Conservation (phyloP, 805 yeast species). For the Lachancea meyersii region DNA sequence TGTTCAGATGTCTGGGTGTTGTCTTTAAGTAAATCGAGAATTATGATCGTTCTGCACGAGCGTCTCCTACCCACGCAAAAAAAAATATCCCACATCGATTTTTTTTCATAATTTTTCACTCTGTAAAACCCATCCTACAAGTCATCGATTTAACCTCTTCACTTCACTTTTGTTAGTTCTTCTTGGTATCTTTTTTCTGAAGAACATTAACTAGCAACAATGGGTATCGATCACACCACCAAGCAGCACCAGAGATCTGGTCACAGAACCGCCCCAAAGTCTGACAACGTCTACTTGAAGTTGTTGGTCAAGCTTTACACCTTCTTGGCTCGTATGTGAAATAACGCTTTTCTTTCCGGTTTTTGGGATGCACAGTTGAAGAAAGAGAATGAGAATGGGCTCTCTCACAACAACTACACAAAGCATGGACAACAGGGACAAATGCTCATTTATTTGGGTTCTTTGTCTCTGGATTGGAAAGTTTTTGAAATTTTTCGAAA, state of each 20-base stretch:
- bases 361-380: constrained; percentile 6
- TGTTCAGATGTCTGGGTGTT: too few species aligned
- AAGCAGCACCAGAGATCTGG: constrained; percentile 94
- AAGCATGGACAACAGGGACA: background rate
- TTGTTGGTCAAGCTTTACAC: constrained; percentile 96
- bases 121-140: background rate
- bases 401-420: constrained; percentile 7
- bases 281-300: constrained; percentile 98
- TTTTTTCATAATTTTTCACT: background rate
- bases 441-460: background rate
- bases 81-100: background rate
- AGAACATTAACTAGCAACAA: constrained; percentile 31
- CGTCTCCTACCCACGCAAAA: constrained; percentile 1
- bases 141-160: background rate
- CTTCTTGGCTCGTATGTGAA: constrained; percentile 96
- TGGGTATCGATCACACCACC: constrained; percentile 97
- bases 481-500: too few species aligned
- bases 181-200: background rate
- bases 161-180: background rate
- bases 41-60: too few species aligned
- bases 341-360: background rate
- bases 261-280: constrained; percentile 99
- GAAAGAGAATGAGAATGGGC: constrained; percentile 13
- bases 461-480: too few species aligned
- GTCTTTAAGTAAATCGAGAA: too few species aligned